phyloP scores from a whole-genome alignment of 768 basidiomycete genomes.

The Termitomyces sp. region DNA sequence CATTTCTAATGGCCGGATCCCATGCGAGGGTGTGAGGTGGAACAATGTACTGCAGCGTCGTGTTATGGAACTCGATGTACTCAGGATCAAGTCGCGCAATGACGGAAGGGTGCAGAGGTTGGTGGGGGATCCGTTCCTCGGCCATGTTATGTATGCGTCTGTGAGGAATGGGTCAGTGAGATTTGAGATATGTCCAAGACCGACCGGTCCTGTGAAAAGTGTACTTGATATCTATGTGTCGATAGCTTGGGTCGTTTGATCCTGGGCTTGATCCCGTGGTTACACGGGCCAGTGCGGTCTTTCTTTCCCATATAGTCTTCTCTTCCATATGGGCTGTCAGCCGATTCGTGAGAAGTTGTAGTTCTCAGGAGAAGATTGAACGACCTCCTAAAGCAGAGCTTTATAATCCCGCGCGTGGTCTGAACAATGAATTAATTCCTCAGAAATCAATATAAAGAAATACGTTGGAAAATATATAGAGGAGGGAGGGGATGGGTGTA shows the following conservation, averaged over 20 bases:
- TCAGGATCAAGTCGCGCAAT: constrained; percentile 58
- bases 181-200: not conserved
- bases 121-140: constrained; percentile 15
- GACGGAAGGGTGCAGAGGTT: constrained; percentile 64
- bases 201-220: not conserved
- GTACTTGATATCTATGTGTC: not conserved
- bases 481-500: too few species aligned
- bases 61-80: constrained; percentile 61
- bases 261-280: not conserved
- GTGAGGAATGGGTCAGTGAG: not conserved
- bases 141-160: not conserved
- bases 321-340: not conserved
- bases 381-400: not conserved
- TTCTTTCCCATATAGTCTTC: not conserved
- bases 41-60: constrained; percentile 38
- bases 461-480: too few species aligned
- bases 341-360: not conserved
- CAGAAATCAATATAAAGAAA: too few species aligned
- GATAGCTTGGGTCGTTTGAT: not conserved
- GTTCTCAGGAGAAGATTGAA: not conserved
- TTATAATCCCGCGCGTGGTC: too few species aligned
- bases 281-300: not conserved
- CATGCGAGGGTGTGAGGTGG: constrained; percentile 59
- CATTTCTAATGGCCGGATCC: constrained; percentile 53
- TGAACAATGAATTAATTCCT: too few species aligned